A percentile compares a stretch with the other conserved stretches of the same genome.
phyloP scores from a whole-genome alignment of 2,329 filamentous ascomycete species.

The Corniculantispora saksenae region DNA sequence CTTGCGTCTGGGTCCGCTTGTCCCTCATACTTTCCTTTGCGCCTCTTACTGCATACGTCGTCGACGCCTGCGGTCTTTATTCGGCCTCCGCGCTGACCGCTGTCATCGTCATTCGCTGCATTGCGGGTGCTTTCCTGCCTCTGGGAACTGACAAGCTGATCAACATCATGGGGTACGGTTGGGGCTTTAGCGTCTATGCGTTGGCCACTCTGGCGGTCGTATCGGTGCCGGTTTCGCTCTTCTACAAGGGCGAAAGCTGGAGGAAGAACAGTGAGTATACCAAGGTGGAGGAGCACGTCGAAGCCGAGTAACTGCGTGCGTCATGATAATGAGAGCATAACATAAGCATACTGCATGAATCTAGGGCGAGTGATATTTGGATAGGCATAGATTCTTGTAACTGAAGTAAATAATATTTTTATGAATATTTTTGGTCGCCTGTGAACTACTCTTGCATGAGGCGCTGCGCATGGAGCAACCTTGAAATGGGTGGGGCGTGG shows the following conservation, averaged over 20 bases:
- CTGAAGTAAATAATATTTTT: too few relatives aligned
- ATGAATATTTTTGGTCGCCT: too few relatives aligned
- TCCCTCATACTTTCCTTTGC: constrained; percentile 17
- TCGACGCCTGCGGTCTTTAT: constrained; percentile 18
- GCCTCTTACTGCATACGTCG: constrained; percentile 20
- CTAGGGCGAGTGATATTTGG: too few relatives aligned
- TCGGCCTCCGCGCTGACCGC: constrained; percentile 19
- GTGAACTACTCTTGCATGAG: too few relatives aligned
- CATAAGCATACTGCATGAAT: neutral
- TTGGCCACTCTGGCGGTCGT: constrained; percentile 34
- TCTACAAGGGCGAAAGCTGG: constrained; percentile 54
- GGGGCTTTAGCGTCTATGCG: constrained; percentile 9
- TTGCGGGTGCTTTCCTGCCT: constrained; percentile 92
- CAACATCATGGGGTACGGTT: constrained; percentile 9
- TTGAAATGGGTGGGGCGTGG: neutral
- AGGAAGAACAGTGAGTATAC: constrained; percentile 15
- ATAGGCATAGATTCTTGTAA: too few relatives aligned
- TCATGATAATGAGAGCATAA: constrained; percentile 51
- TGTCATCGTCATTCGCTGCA: constrained; percentile 64
- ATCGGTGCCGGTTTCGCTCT: constrained; percentile 52
- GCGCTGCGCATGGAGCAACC: too few relatives aligned
- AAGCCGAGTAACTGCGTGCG: constrained; percentile 60
- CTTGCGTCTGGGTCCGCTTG: constrained; percentile 18
- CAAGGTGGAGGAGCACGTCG: constrained; percentile 12
- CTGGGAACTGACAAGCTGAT: constrained; percentile 92